Base-by-base conservation (phyloP, 78 protist species). In the Tieghemostelium lacteum region DNA sequence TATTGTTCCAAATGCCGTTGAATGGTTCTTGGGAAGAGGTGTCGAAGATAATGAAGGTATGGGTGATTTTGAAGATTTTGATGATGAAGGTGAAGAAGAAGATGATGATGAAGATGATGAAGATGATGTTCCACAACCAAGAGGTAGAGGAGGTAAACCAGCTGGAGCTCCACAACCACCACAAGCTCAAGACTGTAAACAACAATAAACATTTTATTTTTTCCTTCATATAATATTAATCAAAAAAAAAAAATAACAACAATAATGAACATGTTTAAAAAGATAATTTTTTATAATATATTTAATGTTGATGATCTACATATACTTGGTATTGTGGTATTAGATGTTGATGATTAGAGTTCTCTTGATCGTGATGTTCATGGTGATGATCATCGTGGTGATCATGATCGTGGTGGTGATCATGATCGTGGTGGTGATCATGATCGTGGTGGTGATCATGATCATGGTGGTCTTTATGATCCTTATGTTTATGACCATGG, bases 11-110 rank as follows among this genome's bases (percentile, higher is more conserved):
- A 52, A 75, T 7, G 93, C 93, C 26, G 57, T 88, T 7, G 28
- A 70, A 33, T 88, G 20, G 26, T 88, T 74, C 75, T 62, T 71
- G 40, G 93, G 93, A 64, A 66, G 87, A 40, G n/a, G n/a, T n/a
- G 74, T 64, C 37, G 93, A 60, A 16, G 77, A 74, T 33, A 10
- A 45, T 14, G n/a, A 45, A 45, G 52, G 52, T 45, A 14, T 14
- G 6, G n/a, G n/a, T n/a, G n/a, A n/a, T n/a, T 85, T 64, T 67
- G 64, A 64, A 39, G 89, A 83, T 10, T 52, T 63, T 58, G 86
- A 29, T 49, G 92, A 61, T 49, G 86, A 29, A 34, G 92, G 37
- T 49, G 67, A 42, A 19, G 92, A 86, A 1, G 85, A 73, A 12
- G 88, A 83, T 45, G 75, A 66, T 6, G 88, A 78, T 10, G 86